Conservation (phyloP, 192 early-diverging fungal species). For the Jimgerdemannia lactiflua region DNA sequence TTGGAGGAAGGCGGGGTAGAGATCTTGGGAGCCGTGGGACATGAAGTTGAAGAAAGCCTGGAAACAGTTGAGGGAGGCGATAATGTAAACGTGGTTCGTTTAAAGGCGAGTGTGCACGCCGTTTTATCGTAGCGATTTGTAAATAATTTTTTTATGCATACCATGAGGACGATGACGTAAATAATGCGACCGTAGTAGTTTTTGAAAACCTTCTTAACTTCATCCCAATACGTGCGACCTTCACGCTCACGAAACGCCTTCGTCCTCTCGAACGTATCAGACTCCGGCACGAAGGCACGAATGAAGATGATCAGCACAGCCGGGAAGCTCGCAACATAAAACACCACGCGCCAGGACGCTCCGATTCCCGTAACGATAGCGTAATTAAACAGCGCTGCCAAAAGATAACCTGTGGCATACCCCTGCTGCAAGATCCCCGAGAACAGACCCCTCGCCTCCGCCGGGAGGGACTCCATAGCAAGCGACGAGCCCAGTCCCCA, state of each 20-base stretch:
- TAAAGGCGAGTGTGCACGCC: too few relatives aligned
- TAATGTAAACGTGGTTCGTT: too few relatives aligned
- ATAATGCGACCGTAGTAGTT: slow-evolving; percentile 53
- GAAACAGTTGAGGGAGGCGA: neutral
- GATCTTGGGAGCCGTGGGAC: slow-evolving; percentile 66
- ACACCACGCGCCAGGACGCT: slow-evolving; percentile 62
- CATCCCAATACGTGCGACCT: slow-evolving; percentile 14
- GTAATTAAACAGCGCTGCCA: slow-evolving; percentile 62
- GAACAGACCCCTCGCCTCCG: slow-evolving; percentile 67
- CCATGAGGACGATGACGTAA: slow-evolving; percentile 57
- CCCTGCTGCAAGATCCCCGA: slow-evolving; percentile 76
- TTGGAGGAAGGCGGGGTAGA: slow-evolving; percentile 66
- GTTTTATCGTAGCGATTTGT: too few relatives aligned
- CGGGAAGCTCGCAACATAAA: slow-evolving; percentile 61
- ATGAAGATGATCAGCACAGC: slow-evolving; percentile 57
- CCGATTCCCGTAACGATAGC: slow-evolving; percentile 46
- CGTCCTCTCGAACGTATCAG: slow-evolving; percentile 46
- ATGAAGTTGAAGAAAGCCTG: slow-evolving; percentile 62
- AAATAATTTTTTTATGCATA: neutral
- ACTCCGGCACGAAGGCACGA: slow-evolving; percentile 63
- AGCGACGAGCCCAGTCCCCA: slow-evolving; percentile 74
- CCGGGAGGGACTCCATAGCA: slow-evolving; percentile 68
- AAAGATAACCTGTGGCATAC: slow-evolving; percentile 64
- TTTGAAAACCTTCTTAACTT: slow-evolving; percentile 24
- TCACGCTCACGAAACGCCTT: slow-evolving; percentile 26